Evolutionary conservation across 345 rosid genomes (phyloP).

Genomic region (Psidium guajava): DNA sequence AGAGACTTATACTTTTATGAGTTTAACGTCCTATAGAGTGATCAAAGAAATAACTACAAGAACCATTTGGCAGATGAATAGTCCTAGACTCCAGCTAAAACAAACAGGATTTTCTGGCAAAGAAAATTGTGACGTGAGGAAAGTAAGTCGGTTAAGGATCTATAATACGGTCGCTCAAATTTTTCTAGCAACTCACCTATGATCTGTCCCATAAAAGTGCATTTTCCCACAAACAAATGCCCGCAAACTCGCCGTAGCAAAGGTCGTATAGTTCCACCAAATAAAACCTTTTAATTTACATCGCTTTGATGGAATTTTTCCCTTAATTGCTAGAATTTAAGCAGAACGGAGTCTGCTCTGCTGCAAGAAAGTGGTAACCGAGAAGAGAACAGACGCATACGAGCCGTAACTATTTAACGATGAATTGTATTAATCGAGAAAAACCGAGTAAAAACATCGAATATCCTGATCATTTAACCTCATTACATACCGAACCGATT

Average conservation of each 20-base stretch:
- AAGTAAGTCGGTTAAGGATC: background rate
- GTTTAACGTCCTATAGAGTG: background rate
- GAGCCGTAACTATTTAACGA: background rate
- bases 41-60: background rate
- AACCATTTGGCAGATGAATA: background rate
- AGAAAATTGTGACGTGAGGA: background rate
- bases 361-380: background rate
- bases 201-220: background rate
- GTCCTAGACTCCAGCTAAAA: background rate
- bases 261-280: background rate
- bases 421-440: background rate
- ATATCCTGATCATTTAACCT: background rate
- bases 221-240: background rate
- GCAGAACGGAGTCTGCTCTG: background rate
- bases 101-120: background rate
- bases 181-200: background rate
- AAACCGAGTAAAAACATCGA: background rate
- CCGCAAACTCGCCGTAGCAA: background rate
- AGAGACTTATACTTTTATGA: background rate
- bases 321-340: background rate
- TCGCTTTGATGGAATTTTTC: background rate
- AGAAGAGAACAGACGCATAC: background rate
- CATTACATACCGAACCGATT: background rate
- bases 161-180: background rate
- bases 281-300: background rate